A percentile compares a stretch with the other conserved stretches of the same genome.
phyloP scores from a whole-genome alignment of 805 yeast genomes.

The Komagataella mondaviorum region DNA sequence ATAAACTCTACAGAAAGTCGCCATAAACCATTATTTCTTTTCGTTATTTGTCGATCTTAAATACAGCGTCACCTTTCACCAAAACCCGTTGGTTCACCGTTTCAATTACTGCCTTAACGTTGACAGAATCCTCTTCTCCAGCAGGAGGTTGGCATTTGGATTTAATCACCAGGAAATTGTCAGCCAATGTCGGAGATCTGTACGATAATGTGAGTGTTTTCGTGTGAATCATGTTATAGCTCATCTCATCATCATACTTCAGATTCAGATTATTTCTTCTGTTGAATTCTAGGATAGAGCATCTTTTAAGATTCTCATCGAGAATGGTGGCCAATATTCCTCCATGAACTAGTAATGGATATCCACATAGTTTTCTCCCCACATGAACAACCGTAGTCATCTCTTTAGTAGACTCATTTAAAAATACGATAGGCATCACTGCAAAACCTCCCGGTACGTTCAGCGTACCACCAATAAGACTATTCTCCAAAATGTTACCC shows the following conservation, averaged over 20 bases:
- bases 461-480: slow-evolving; percentile 37
- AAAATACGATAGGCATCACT: slow-evolving; percentile 58
- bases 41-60: background rate
- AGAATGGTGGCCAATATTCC: slow-evolving; percentile 73
- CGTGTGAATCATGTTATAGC: slow-evolving; percentile 25
- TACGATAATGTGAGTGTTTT: slow-evolving; percentile 37
- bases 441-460: slow-evolving; percentile 70
- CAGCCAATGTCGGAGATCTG: slow-evolving; percentile 62
- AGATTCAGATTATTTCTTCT: slow-evolving; percentile 9
- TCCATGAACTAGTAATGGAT: slow-evolving; percentile 81
- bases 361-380: slow-evolving; percentile 73
- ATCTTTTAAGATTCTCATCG: slow-evolving; percentile 60
- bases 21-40: background rate
- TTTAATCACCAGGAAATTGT: slow-evolving; percentile 59
- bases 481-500: slow-evolving; percentile 20
- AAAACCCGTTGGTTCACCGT: slow-evolving; percentile 37
- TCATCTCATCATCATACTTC: slow-evolving; percentile 20
- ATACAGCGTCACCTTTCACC: slow-evolving; percentile 39
- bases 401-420: slow-evolving; percentile 39
- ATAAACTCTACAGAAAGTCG: slow-evolving; percentile 8
- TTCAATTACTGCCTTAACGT: slow-evolving; percentile 39
- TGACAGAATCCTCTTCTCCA: slow-evolving; percentile 20
- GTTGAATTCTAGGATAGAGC: slow-evolving; percentile 25
- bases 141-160: slow-evolving; percentile 22
- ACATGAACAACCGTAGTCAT: slow-evolving; percentile 58